phyloP scores from a whole-genome alignment of 2,329 filamentous ascomycete species.

The Pseudohalonectria lignicola region DNA sequence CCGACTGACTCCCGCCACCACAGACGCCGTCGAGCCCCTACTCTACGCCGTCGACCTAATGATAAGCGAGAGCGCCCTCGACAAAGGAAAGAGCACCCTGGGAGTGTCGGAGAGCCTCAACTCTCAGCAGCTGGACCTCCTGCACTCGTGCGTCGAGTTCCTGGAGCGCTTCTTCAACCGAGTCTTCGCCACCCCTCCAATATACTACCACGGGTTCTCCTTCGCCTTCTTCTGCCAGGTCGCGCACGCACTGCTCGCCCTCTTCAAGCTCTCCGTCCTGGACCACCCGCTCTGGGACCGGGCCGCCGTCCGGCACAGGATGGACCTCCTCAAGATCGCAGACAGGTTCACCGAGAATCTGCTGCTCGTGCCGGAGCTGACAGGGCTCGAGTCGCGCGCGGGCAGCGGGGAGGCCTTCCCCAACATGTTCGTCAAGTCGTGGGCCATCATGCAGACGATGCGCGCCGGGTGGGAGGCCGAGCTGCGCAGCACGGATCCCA shows the following conservation, averaged over 20 bases:
- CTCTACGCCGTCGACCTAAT: constrained; percentile 22
- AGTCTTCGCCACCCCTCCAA: constrained; percentile 17
- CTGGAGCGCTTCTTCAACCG: constrained; percentile 20
- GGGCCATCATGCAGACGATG: not conserved
- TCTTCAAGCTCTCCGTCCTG: constrained; percentile 19
- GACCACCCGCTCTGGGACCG: constrained; percentile 28
- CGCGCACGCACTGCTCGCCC: constrained; percentile 18
- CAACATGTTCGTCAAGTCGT: not conserved
- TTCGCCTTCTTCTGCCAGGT: constrained; percentile 22
- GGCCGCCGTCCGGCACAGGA: constrained; percentile 13
- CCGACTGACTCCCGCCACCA: not conserved
- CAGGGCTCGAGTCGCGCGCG: not conserved
- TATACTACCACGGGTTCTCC: constrained; percentile 18
- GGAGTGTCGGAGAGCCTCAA: constrained; percentile 1
- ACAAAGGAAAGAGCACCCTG: constrained; percentile 4
- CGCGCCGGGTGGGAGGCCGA: not conserved
- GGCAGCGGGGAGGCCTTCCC: not conserved
- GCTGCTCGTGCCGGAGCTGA: constrained; percentile 2
- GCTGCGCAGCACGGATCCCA: not conserved
- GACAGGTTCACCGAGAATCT: constrained; percentile 12
- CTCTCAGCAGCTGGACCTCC: constrained; percentile 10
- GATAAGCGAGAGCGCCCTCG: constrained; percentile 22
- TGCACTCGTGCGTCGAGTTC: constrained; percentile 14
- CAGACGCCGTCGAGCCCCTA: constrained; percentile 23
- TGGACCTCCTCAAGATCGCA: constrained; percentile 22